Evolutionary conservation across 2,329 filamentous ascomycete species (phyloP).

Genomic region (Stagonosporopsis chrysanthemi): DNA sequence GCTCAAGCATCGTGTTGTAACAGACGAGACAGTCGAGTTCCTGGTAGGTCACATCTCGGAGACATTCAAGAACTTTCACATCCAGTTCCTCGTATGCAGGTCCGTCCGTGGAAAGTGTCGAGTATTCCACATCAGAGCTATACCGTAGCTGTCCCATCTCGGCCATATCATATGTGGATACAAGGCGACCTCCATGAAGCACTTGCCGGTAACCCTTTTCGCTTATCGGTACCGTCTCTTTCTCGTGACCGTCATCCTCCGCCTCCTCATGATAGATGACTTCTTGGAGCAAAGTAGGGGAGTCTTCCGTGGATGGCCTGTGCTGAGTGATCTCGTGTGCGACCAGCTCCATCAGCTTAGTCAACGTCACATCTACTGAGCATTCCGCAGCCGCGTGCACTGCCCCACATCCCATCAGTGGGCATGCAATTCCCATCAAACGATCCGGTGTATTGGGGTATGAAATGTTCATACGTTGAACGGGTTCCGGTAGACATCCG

Average conservation of each 20-base stretch:
- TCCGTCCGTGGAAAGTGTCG: constrained; percentile 44
- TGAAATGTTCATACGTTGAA: constrained; percentile 73
- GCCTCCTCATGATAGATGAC: constrained; percentile 46
- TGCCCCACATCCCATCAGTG: constrained; percentile 68
- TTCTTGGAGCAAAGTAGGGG: constrained; percentile 54
- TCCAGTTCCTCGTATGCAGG: constrained; percentile 56
- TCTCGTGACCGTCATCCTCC: constrained; percentile 45
- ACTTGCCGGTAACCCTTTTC: constrained; percentile 49
- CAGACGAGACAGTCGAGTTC: constrained; percentile 92
- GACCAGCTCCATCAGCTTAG: constrained; percentile 68
- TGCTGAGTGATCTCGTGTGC: constrained; percentile 60
- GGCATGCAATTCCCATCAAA: constrained; percentile 75
- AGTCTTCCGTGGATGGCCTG: constrained; percentile 41
- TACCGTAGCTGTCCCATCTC: constrained; percentile 66
- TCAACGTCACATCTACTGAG: constrained; percentile 76
- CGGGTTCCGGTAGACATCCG: constrained; percentile 72
- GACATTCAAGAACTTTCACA: constrained; percentile 58
- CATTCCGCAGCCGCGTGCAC: constrained; percentile 83
- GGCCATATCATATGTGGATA: constrained; percentile 72
- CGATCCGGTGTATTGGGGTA: constrained; percentile 76
- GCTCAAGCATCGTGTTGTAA: constrained; percentile 81
- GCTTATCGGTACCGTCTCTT: constrained; percentile 41
- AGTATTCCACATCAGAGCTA: constrained; percentile 64
- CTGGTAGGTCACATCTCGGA: constrained; percentile 68
- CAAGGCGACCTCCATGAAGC: constrained; percentile 65